A percentile compares a stretch with the other conserved stretches of the same genome.
phyloP scores from a whole-genome alignment of 148 eudicot genomes.

The Silene uniflora region DNA sequence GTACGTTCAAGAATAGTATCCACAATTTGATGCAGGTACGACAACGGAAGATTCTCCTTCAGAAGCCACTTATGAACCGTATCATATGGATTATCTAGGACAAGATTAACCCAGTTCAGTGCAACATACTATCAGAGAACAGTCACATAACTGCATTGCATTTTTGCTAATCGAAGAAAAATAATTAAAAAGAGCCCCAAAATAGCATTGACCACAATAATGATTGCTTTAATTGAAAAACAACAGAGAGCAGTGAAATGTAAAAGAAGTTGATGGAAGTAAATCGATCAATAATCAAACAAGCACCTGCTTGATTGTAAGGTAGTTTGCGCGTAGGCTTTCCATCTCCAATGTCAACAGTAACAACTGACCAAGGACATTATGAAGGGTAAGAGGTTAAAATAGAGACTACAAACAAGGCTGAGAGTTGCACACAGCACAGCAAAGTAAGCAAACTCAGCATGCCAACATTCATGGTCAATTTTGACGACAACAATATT shows the following conservation, averaged over 20 bases:
- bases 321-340: conserved; percentile 90
- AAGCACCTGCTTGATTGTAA: conserved; percentile 81
- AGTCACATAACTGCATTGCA: not conserved
- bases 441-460: not conserved
- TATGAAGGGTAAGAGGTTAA: conserved; percentile 13
- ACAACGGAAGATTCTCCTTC: conserved; percentile 77
- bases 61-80: conserved; percentile 97
- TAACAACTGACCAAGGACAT: conserved; percentile 54
- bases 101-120: conserved; percentile 12
- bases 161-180: not conserved
- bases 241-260: not conserved
- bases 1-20: conserved; percentile 79
- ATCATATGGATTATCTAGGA: conserved; percentile 81
- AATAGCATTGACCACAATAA: conserved; percentile 4
- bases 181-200: not conserved
- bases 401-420: conserved; percentile 4
- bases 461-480: not conserved
- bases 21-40: conserved; percentile 91
- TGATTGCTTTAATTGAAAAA: not conserved
- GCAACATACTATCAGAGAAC: not conserved
- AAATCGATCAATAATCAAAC: not conserved
- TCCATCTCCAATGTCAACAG: conserved; percentile 98
- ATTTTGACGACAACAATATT: not conserved
- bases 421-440: conserved; percentile 3
- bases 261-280: conserved; percentile 2